Percentiles rank a stretch among this genome's conserved stretches.
These are phyloP conservation scores for Melanogaster broomeanus DNA, from an alignment of 768 basidiomycete genomes.

Conservation along the genomic window DNA sequence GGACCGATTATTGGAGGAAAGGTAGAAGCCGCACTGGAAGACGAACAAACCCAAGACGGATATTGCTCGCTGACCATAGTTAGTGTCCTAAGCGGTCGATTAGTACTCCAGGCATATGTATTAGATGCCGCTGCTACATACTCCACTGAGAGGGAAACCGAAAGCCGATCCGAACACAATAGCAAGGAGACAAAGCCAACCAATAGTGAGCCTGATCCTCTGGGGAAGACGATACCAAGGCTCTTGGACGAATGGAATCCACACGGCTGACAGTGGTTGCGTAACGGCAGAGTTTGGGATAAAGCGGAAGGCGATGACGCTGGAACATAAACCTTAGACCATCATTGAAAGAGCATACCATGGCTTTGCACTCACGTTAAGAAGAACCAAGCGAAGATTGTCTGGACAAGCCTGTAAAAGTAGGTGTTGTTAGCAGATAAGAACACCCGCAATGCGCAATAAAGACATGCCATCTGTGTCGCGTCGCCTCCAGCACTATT, in stretches of 20 bases:
- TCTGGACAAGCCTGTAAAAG: constrained; percentile 81
- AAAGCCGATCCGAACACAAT: constrained; percentile 88
- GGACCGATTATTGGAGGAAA: constrained; percentile 60
- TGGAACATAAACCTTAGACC: constrained; percentile 22
- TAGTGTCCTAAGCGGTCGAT: constrained; percentile 46
- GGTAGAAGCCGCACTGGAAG: constrained; percentile 78
- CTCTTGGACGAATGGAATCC: constrained; percentile 61
- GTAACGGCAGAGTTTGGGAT: constrained; percentile 72
- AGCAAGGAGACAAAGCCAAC: constrained; percentile 76
- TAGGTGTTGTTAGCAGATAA: constrained; percentile 2
- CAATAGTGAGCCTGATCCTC: constrained; percentile 56
- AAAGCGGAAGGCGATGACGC: constrained; percentile 83
- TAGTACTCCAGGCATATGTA: constrained; percentile 11
- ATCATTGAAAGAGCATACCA: neutral
- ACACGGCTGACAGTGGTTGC: constrained; percentile 69
- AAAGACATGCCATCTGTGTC: constrained; percentile 66
- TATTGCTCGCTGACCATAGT: constrained; percentile 80
- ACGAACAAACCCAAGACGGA: constrained; percentile 77
- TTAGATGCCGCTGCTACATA: constrained; percentile 29
- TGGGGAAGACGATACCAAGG: constrained; percentile 70
- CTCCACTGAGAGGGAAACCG: constrained; percentile 65
- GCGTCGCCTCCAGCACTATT: constrained; percentile 64
- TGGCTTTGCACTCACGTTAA: constrained; percentile 50
- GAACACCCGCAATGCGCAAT: constrained; percentile 1
- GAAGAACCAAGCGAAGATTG: constrained; percentile 83